Evolutionary conservation across 2,329 filamentous ascomycete genomes (phyloP), one percentile per base, ranked within the genome.

Genomic region (Paracorniculantispora psalliotae): DNA sequence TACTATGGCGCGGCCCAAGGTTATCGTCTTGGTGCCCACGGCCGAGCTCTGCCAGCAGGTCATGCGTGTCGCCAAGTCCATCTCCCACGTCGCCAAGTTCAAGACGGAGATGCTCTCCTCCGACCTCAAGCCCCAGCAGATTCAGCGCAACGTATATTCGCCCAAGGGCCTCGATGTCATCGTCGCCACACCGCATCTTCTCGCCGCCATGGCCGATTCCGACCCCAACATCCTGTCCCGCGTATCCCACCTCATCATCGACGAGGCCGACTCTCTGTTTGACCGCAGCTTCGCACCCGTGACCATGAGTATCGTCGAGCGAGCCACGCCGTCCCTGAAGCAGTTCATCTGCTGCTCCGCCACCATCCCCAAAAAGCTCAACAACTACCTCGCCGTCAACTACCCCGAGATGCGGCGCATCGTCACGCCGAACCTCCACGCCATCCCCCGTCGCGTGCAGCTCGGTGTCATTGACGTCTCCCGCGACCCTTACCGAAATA

Each of bases 181-280:
- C 9, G 81, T 97, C 61, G 82, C 90, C 17, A 99, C 94, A 0
- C 96, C 94, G 4, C 92, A 97, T 69, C 81, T 99, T 12, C 83
- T 99, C 41, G 83, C 89, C 59, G 92, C 90, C 62, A 94, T 99
- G 68, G 91, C 91, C 13, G 86, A 96, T 64, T 88, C 86, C 21
- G 92, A 97, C 64, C 94, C 94, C 12, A 93, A 96, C 67, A 87
- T 99, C 62, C 84, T 99, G 37, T 92, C 91, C n/a, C 88, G 91
- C 13, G 92, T 97, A 60, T 87, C 85, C 1, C 91, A 97, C 70
- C 81, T 99, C 12, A 83, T 99, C 61, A 81, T 96, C 51, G 96
- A 99, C 70, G 96, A 99, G 77, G 96, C 96, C 1, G 94, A 99
- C 74, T 97, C 92, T 4, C 84, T 99, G 10, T 84, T 99, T 65